phyloP scores from a whole-genome alignment of 202 grass and related monocot species.

The Zoysia matrella region DNA sequence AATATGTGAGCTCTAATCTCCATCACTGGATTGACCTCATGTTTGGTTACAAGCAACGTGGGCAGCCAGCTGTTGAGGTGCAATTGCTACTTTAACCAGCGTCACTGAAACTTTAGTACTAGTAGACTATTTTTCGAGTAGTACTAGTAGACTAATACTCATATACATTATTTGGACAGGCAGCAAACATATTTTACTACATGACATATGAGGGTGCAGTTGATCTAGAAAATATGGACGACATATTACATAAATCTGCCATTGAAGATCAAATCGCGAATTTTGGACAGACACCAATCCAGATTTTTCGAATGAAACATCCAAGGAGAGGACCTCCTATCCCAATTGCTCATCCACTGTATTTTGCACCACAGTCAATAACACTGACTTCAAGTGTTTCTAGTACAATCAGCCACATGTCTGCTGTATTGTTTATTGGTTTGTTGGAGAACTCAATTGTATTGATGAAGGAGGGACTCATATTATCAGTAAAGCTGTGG shows the following conservation, averaged over 20 bases:
- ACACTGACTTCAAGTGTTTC: constrained; percentile 73
- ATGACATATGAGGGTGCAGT: constrained; percentile 96
- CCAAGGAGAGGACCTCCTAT: constrained; percentile 96
- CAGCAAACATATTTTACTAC: constrained; percentile 99
- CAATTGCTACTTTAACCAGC: constrained; percentile 52
- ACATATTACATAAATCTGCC: constrained; percentile 90
- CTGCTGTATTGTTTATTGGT: constrained; percentile 76
- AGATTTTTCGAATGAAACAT: constrained; percentile 93
- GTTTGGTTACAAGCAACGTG: constrained; percentile 99
- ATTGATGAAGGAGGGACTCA: constrained; percentile 75
- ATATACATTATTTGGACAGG: constrained; percentile 61
- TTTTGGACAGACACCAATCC: constrained; percentile 97
- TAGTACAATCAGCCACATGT: constrained; percentile 54
- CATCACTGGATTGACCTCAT: constrained; percentile 98
- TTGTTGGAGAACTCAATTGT: constrained; percentile 75
- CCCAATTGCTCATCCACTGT: constrained; percentile 90
- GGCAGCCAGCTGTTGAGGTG: constrained; percentile 95
- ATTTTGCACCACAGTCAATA: constrained; percentile 95
- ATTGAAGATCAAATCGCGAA: constrained; percentile 99
- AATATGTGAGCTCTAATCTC: constrained; percentile 97
- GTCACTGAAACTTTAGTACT: constrained; percentile 46
- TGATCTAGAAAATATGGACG: constrained; percentile 99
- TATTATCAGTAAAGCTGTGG: constrained; percentile 85
- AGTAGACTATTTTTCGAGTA: too few species aligned
- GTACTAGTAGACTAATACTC: background rate